A percentile compares a stretch with the other conserved stretches of the same genome.
phyloP scores from a whole-genome alignment of 306 rosid genomes.

The Citrullus mucosospermus region DNA sequence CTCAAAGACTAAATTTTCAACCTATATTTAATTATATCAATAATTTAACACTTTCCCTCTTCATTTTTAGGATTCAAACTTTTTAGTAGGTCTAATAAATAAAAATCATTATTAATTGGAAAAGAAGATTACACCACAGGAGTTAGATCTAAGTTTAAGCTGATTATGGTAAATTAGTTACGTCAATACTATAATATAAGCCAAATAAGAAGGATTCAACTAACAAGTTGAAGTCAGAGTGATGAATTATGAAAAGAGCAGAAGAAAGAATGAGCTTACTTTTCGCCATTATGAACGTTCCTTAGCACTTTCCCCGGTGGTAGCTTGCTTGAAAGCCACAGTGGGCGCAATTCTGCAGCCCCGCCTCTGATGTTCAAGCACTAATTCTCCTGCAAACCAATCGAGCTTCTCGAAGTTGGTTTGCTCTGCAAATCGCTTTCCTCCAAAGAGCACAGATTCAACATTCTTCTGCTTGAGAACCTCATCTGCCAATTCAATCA shows the following conservation, averaged over 20 bases:
- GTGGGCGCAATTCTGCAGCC: constrained; percentile 99
- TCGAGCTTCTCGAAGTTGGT: constrained; percentile 85
- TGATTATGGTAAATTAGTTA: too few relatives aligned
- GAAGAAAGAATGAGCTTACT: constrained; percentile 9
- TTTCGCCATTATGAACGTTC: neutral
- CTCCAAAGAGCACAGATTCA: constrained; percentile 87
- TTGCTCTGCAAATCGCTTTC: constrained; percentile 70
- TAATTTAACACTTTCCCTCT: too few relatives aligned
- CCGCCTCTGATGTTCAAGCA: constrained; percentile 98
- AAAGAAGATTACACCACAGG: too few relatives aligned
- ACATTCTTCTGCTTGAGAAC: constrained; percentile 95
- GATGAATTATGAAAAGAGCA: neutral
- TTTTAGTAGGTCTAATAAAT: too few relatives aligned
- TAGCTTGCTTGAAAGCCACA: constrained; percentile 98
- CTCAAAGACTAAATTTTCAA: too few relatives aligned
- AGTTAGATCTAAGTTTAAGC: too few relatives aligned
- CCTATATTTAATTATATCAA: too few relatives aligned
- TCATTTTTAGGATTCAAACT: too few relatives aligned
- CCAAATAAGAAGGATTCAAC: neutral
- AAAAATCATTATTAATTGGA: too few relatives aligned
- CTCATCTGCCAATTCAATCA: constrained; percentile 65
- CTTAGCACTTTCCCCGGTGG: constrained; percentile 38
- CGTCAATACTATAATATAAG: neutral
- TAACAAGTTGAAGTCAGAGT: neutral
- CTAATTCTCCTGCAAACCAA: constrained; percentile 97